Base-by-base conservation (phyloP, 441 rosid species). In the Manihot esculenta region DNA sequence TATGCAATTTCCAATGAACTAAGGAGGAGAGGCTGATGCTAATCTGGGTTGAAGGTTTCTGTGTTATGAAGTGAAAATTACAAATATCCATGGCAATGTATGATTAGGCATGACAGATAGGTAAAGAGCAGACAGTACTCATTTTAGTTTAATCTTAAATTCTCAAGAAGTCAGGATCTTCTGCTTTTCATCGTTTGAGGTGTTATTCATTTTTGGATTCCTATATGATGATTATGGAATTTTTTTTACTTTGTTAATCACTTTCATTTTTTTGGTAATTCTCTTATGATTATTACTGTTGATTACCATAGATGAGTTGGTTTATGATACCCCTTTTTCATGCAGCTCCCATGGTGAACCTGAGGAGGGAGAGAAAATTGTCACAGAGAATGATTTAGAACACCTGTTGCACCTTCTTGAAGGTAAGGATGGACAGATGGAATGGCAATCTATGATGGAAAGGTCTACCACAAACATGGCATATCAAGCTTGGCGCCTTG, bases 401-500 rank as follows among this genome's bases (percentile, higher is more conserved):
- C 98, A 87, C 84, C 84, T 94, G 61, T 58, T 89, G 75, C 83
- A 84, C 66, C 81, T 92, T 64, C 86, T 92, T 73, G 92, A 91
- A 81, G 85, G 81, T 50, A 86, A 78, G 61, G 90, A 84, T 78
- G 88, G 84, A 13, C 88, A 80, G 70, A 78, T 82, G 74, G 97
- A 92, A 60, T 94, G 99, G 98, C 99, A 87, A 80, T 72, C 69
- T 73, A 78, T 94, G 85, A 92, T 92, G 99, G 94, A 89, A 68
- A 86, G 79, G 62, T 78, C 87, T 74, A 87, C 94, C 47, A 87
- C 94, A 2, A 92, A 89, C 76, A 82, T 94, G 92, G 73, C 83
- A 57, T 92, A 90, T 73, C 92, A 88, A 77, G 97, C 96, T 51
- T 94, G 96, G 97, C 90, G 91, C 9, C 89, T 85, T 71, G 97